These are phyloP conservation scores for Medicago ruthenica DNA, from an alignment of 306 rosid genomes.

Conservation along the genomic window DNA sequence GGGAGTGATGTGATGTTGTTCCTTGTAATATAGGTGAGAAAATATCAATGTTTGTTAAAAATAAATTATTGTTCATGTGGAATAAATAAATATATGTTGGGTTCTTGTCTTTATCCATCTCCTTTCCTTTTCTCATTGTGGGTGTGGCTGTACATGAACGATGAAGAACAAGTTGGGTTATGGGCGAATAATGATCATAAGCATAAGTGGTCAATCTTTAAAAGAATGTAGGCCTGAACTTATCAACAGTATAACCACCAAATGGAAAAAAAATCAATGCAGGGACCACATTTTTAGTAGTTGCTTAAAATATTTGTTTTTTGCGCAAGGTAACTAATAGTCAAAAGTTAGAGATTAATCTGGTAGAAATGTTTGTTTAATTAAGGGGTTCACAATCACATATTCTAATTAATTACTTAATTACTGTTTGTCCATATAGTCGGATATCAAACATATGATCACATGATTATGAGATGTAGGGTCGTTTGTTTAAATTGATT, in stretches of 20 bases:
- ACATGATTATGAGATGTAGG: no score
- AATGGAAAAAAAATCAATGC: background rate
- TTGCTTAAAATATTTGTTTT: background rate
- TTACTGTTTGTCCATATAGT: no score
- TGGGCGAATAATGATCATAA: slow-evolving; percentile 27
- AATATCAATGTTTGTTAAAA: background rate
- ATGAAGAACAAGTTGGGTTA: slow-evolving; percentile 26
- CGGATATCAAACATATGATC: no score
- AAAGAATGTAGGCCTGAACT: slow-evolving; percentile 25
- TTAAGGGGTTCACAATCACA: no score
- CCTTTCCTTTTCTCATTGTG: slow-evolving; percentile 12
- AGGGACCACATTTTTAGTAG: background rate
- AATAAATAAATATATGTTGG: slow-evolving; percentile 10
- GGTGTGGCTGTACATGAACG: slow-evolving; percentile 32
- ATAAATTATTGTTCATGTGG: background rate
- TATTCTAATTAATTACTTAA: no score
- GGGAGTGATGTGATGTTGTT: slow-evolving; percentile 6
- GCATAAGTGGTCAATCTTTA: slow-evolving; percentile 8
- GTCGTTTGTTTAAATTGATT: no score
- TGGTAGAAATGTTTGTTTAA: no score
- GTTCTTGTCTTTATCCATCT: background rate
- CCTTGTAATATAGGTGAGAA: background rate
- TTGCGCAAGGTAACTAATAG: background rate
- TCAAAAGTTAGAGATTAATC: no score
- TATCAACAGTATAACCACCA: slow-evolving; percentile 2